Percentiles rank a stretch among this genome's conserved stretches.
These are phyloP conservation scores for Talaromyces thailandensis DNA, from an alignment of 495 filamentous ascomycete genomes.

Conservation along the genomic window DNA sequence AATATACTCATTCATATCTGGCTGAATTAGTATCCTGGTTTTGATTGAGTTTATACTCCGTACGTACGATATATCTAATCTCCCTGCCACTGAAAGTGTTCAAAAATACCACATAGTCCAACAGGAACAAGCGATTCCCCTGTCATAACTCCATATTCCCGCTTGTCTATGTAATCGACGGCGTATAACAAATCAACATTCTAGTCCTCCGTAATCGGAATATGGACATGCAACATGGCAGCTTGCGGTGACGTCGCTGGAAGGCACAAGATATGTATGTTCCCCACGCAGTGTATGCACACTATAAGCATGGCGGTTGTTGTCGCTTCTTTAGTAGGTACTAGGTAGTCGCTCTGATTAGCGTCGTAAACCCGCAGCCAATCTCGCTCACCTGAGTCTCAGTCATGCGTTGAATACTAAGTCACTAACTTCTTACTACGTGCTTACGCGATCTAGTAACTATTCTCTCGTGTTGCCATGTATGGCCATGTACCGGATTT, in stretches of 20 bases:
- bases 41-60: background rate
- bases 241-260: background rate
- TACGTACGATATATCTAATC: background rate
- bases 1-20: background rate
- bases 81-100: background rate
- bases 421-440: background rate
- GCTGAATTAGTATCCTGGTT: background rate
- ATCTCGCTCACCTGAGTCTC: conserved; percentile 1
- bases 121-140: background rate
- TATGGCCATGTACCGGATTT: background rate
- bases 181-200: background rate
- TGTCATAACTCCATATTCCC: background rate
- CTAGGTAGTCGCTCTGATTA: background rate
- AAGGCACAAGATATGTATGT: background rate
- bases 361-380: conserved; percentile 1
- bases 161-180: background rate
- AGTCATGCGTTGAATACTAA: background rate
- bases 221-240: background rate
- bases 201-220: background rate
- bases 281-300: background rate
- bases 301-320: background rate
- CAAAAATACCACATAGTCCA: background rate
- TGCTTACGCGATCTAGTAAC: background rate
- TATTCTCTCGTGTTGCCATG: background rate
- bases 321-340: background rate